phyloP scores from a whole-genome alignment of 1,284 basidiomycete species.

The Ceratobasidium theobromae region DNA sequence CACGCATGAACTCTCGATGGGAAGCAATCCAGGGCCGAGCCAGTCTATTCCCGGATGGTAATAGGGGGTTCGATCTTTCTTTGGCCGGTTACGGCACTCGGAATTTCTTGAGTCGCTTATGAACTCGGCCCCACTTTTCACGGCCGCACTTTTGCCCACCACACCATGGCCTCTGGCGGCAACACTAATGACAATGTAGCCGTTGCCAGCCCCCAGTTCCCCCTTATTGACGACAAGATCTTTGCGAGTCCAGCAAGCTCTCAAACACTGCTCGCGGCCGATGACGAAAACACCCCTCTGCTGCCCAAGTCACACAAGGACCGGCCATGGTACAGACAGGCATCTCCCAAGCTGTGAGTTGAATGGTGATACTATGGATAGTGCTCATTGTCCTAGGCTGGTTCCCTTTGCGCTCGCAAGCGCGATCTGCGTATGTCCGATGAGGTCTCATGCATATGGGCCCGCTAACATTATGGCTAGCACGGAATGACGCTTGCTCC shows the following conservation, averaged over 20 bases:
- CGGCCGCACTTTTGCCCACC: neutral
- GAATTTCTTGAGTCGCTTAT: too few relatives aligned
- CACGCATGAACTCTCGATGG: neutral
- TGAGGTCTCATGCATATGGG: neutral
- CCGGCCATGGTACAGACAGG: conserved; percentile 6
- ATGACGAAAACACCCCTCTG: conserved; percentile 19
- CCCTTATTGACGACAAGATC: neutral
- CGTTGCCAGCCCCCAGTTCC: conserved; percentile 6
- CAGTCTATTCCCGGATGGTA: too few relatives aligned
- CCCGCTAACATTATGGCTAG: conserved; percentile 45
- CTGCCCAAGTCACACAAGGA: neutral
- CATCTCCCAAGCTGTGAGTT: conserved; percentile 20
- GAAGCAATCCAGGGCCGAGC: neutral
- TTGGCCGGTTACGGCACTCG: too few relatives aligned
- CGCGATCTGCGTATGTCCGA: conserved; percentile 58
- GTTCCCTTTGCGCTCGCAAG: conserved; percentile 71
- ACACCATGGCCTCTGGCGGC: neutral
- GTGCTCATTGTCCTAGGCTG: conserved; percentile 51
- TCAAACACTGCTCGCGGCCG: neutral
- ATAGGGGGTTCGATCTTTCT: too few relatives aligned
- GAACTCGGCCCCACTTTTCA: neutral
- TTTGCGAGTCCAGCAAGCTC: neutral
- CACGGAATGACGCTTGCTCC: conserved; percentile 77
- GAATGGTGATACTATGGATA: neutral
- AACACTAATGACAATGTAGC: too few relatives aligned